Base-by-base conservation (phyloP, 2,329 filamentous ascomycete genomes). In the Curvularia verruculosa region DNA sequence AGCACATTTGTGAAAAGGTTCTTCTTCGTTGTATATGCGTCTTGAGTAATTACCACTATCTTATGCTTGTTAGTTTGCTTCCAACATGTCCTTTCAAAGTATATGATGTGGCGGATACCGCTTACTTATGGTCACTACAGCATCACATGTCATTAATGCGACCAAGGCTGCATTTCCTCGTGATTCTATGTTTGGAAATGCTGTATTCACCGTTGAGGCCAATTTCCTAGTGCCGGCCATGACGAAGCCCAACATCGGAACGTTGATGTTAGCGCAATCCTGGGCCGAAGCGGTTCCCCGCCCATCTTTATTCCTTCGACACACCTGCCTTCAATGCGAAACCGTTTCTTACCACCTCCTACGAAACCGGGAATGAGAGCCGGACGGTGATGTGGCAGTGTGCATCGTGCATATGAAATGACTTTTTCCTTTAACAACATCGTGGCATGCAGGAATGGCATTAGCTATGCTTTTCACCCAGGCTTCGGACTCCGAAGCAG, bases 231-330 rank as follows among this genome's bases (percentile, higher is more conserved):
- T 36, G 18, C 21, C 18, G 44, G 13, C 23, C 5, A 43, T 43
- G 21, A n/a, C 21, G 40, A 26, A n/a, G 28, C 28, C 43, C n/a
- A n/a, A 46, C 18, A 29, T 31, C 28, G n/a, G 24, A 46, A 34
- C 40, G 26, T 26, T 24, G 21, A 19, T 24, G 24, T 21, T 41
- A 49, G 45, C 26, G 52, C 37, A 37, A 36, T 24, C n/a, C 18
- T 36, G 37, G 36, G 46, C 52, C 52, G 52, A 50, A 29, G 39
- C 52, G 52, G 52, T 54, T 54, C 52, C 52, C 52, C 52, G 52
- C 52, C 52, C 45, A n/a, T 23, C 19, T 36, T 23, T 21, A 23
- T 18, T 37, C 37, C 37, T 24, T 49, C n/a, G 13, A 45, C 44
- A 44, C 31, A 10, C 18, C 37, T 10, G 24, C 28, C 52, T 41